phyloP scores from a whole-genome alignment of 2,329 filamentous ascomycete species.

The Ceratocystis harringtonii region DNA sequence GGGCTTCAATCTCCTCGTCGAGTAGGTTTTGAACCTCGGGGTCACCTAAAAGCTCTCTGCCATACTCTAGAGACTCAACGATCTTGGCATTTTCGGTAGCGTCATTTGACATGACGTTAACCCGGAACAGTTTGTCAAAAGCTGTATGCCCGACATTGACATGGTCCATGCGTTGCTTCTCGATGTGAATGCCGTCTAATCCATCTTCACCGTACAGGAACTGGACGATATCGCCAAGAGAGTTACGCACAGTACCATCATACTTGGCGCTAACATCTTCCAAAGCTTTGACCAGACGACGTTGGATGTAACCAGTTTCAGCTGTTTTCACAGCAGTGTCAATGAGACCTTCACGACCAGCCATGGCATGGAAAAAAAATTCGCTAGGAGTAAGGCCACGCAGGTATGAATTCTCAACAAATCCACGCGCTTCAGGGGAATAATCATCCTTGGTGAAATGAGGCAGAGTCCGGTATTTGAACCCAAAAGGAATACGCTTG shows the following conservation, averaged over 20 bases:
- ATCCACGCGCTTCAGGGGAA: constrained; percentile 88
- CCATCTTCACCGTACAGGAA: constrained; percentile 98
- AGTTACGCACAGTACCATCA: constrained; percentile 93
- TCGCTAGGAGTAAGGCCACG: constrained; percentile 88
- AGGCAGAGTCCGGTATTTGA: constrained; percentile 92
- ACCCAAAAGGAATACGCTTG: constrained; percentile 96
- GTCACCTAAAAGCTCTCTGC: constrained; percentile 73
- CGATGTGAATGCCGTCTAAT: constrained; percentile 81
- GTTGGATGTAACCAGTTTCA: constrained; percentile 97
- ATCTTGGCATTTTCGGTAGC: constrained; percentile 38
- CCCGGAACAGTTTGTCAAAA: constrained; percentile 67
- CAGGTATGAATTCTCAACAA: constrained; percentile 97
- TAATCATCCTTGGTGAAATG: constrained; percentile 99
- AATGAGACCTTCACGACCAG: constrained; percentile 98
- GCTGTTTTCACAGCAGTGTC: constrained; percentile 99
- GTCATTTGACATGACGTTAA: constrained; percentile 66
- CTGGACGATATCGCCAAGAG: constrained; percentile 87
- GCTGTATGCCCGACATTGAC: constrained; percentile 63
- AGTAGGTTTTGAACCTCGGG: constrained; percentile 73
- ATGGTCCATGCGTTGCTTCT: constrained; percentile 79
- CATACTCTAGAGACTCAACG: constrained; percentile 52
- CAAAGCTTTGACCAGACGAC: constrained; percentile 91
- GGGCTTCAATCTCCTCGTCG: constrained; percentile 73
- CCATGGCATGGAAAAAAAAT: constrained; percentile 99
- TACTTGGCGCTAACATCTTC: constrained; percentile 98